These are phyloP conservation scores for Houttuynia cordata DNA, from an alignment of 164 flowering plant genomes.

Conservation along the genomic window DNA sequence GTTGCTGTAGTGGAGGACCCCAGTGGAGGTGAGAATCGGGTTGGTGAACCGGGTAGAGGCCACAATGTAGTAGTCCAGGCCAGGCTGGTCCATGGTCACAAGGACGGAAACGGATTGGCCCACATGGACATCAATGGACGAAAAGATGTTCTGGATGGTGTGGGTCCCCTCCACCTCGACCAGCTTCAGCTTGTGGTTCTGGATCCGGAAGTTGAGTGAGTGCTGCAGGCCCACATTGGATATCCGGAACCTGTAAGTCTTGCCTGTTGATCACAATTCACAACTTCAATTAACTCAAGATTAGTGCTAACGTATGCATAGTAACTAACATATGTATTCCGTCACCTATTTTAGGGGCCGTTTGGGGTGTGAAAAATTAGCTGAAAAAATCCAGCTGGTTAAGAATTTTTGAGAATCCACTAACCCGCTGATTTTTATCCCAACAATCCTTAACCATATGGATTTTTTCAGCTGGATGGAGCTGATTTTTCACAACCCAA, in stretches of 20 bases:
- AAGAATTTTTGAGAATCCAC: too few relatives aligned
- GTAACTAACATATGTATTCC: too few relatives aligned
- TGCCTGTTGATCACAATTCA: too few relatives aligned
- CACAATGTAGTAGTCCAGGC: slow-evolving; percentile 49
- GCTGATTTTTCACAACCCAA: too few relatives aligned
- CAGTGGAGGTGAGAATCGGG: slow-evolving; percentile 31
- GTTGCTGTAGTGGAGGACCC: slow-evolving; percentile 46
- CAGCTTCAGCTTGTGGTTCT: slow-evolving; percentile 58
- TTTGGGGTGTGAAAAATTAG: too few relatives aligned
- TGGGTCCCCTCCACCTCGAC: slow-evolving; percentile 90
- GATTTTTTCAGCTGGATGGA: too few relatives aligned
- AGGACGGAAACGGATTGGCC: slow-evolving; percentile 85
- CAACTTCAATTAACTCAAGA: too few relatives aligned
- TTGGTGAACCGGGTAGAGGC: slow-evolving; percentile 56
- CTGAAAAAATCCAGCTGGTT: too few relatives aligned
- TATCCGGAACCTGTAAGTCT: slow-evolving; percentile 76
- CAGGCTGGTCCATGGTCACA: slow-evolving; percentile 57
- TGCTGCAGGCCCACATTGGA: slow-evolving; percentile 67
- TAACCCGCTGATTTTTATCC: too few relatives aligned
- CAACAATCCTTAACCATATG: too few relatives aligned
- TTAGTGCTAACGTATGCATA: too few relatives aligned
- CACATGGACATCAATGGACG: slow-evolving; percentile 62
- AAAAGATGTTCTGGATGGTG: slow-evolving; percentile 38
- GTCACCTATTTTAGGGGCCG: too few relatives aligned
- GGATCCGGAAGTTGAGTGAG: slow-evolving; percentile 55